Base-by-base conservation (phyloP, 106 monocot species). In the Acorus gramineus region DNA sequence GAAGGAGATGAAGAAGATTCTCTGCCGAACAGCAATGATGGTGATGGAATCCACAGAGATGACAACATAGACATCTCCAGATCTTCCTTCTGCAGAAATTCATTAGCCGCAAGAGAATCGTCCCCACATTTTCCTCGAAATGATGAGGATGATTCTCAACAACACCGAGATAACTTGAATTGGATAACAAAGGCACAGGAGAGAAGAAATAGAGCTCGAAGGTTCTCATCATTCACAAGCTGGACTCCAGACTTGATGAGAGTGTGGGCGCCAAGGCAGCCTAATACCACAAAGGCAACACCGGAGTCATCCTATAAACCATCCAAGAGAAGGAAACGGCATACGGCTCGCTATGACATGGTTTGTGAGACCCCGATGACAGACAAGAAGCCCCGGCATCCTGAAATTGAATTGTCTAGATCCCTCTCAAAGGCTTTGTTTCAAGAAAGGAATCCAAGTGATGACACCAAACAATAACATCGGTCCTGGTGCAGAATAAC, bases 331-430 rank as follows among this genome's bases (percentile, higher is more conserved):
- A 84, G 69, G 66, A 90, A 75, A 50, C 63, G 69, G 55, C 68
- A 61, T 28, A n/a, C 53, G 3, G 28, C 68, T 3, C 59, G 42
- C 45, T 64, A 65, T 59, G 82, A 87, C 67, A 71, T 77, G 74
- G 95, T 96, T 3, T 73, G 76, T 14, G 95, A 96, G 73, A 96
- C 95, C 11, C 95, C 95, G 7, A 68, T 85, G 79, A 52, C 61
- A 1, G 50, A 8, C 4, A 77, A 48, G 2, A 71, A 71, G 46
- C 11, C 53, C n/a, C 50, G 48, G 8, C 7, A 14, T 11, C 6
- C 4, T 55, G 65, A n/a, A 12, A 43, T 9, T 43, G 67, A 71
- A 42, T 53, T 60, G 28, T 64, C 60, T 44, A 73, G 61, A 9
- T 70, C 69, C 44, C 76, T 76, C 11, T 73, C 67, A 8, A 84